Base-by-base conservation (phyloP, 2,329 filamentous ascomycete genomes). In the Cytospora piceae region DNA sequence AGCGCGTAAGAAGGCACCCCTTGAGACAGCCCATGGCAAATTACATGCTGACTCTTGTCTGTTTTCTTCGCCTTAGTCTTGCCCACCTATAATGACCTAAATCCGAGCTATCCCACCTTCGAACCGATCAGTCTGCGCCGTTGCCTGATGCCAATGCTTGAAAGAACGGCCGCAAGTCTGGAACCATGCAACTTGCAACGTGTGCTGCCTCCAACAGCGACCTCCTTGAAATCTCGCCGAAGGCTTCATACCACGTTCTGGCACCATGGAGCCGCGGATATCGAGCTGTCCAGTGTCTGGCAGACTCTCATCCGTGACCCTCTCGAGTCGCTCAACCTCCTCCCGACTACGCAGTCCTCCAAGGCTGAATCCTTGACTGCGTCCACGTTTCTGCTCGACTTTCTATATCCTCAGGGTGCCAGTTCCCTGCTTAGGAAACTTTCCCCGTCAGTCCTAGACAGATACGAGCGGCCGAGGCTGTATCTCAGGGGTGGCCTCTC, bases 181-280 rank as follows among this genome's bases (percentile, higher is more conserved):
- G 85, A 87, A 80, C 80, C 83, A 75, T 82, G 82, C 77, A 79
- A 79, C 70, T 77, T 86, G 73, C 82, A 83, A 74, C 80, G 83
- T 75, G 79, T 84, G 68, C 76, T 86, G 64, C 79, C 81, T 46
- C 71, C 77, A 54, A 71, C 75, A 55, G 72, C 77, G 24, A 71
- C 72, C 60, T 72, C 75, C 57, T 71, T 80, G 42, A 79, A 77
- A 69, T 78, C 73, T 68, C 75, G 75, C 64, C 79, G 80, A 64
- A 77, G 77, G 59, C 77, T 86, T 58, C 82, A 81, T 57, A 80
- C 80, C 15, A 73, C 78, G 49, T 86, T 86, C 70, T 86, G 83
- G 83, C 79, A 83, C 64, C 82, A 86, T 78, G 83, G 83, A 22
- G 82, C 82, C 49, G 76, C 79, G 46, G 79, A 81, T 27, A 71